Base-by-base conservation (phyloP, 768 basidiomycete genomes). In the Chalciporus sphaerocephalus region DNA sequence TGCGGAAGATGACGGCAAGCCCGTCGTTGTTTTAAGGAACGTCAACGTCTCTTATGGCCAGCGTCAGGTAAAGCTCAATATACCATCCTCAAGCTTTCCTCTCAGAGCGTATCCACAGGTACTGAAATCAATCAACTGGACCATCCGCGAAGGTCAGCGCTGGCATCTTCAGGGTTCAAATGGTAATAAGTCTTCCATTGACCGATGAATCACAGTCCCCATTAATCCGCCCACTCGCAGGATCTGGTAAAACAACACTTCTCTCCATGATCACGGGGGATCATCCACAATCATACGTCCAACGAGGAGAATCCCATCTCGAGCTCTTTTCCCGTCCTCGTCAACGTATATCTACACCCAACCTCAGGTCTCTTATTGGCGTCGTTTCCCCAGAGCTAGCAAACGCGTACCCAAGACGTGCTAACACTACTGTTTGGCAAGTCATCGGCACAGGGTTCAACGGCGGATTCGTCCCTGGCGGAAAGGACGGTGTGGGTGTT, bases 211-310 rank as follows among this genome's bases (percentile, higher is more conserved):
- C n/a, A 21, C 10, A n/a, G n/a, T n/a, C n/a, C n/a, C 13, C 13
- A 17, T 37, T 7, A 16, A 37, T 33, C 7, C 20, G 12, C 0
- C 6, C 22, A 4, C 15, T 17, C 18, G 4, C 57, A 90, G 89
- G 95, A 36, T 92, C 91, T 0, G 95, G 95, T 13, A 99, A 98
- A 70, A 93, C 93, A 1, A 98, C 95, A 0, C 82, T 97, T 6
- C 74, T 97, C 17, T 83, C 94, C 15, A 65, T 97, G 23, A 69
- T 99, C 30, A 92, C 92, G 0, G 95, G 95, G 20, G 92, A 95
- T 60, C 95, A 98, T 64, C 95, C 95, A 0, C 90, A 92, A 50
- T 97, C 95, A 1, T 98, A 87, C 69, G 84, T 83, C 5, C 88
- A 91, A 58, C 62, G 63, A 21, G 47, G 47, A 23, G 45, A 55